Evolutionary conservation across 2,329 filamentous ascomycete genomes (phyloP).

Genomic region (Neofusicoccum ribis): DNA sequence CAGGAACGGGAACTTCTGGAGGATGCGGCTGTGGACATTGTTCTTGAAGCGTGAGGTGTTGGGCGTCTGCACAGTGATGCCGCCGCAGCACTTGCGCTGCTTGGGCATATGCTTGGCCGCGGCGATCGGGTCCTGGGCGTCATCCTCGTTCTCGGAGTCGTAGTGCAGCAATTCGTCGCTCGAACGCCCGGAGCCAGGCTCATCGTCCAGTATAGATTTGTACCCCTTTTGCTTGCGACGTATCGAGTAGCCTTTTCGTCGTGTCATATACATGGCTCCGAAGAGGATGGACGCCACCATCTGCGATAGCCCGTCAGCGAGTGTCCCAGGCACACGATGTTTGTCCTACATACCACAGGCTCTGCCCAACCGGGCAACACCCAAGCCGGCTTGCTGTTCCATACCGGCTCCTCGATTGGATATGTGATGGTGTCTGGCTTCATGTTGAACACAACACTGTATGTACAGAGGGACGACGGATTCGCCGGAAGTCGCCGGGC

Average conservation of each 20-base stretch:
- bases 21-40: conserved; percentile 61
- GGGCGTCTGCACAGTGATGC: conserved; percentile 54
- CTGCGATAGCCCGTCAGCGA: conserved; percentile 28
- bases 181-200: conserved; percentile 35
- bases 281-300: conserved; percentile 54
- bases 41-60: conserved; percentile 63
- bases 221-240: conserved; percentile 30
- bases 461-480: not conserved
- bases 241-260: conserved; percentile 47
- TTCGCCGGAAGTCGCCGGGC: not conserved
- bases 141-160: conserved; percentile 38
- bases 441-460: not conserved
- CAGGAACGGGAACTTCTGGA: conserved; percentile 68
- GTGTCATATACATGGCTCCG: conserved; percentile 50
- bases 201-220: conserved; percentile 36
- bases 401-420: conserved; percentile 31
- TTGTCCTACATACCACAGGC: conserved; percentile 34
- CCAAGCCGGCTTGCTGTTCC: conserved; percentile 44
- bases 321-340: not conserved
- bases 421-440: conserved; percentile 21
- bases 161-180: conserved; percentile 43
- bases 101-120: conserved; percentile 49
- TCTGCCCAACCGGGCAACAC: conserved; percentile 45
- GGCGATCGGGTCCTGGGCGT: conserved; percentile 34
- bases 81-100: conserved; percentile 53